Base-by-base conservation (phyloP, 495 filamentous ascomycete genomes). In the Aspergillus diversus region DNA sequence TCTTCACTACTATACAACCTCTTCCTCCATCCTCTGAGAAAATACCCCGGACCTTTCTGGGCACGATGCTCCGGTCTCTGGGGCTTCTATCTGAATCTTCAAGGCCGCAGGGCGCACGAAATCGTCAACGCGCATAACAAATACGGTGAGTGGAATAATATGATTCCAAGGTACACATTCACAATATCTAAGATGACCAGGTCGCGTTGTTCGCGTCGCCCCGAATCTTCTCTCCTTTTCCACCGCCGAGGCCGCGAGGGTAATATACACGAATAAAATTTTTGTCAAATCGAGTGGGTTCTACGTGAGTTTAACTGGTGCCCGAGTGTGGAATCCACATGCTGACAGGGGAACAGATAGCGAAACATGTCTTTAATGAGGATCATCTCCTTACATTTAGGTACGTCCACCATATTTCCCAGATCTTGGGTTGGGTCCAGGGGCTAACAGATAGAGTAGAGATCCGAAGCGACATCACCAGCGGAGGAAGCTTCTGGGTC, bases 161-260 rank as follows among this genome's bases (percentile, higher is more conserved):
- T 6, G 35, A 39, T 39, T 39, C 35, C 35, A 12, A 12, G 6
- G 35, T 39, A 39, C 35, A 39, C 35, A 12, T 6, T 39, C 6
- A 39, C 12, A 12, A 12, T 6, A 6, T 6, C 12, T 39, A 39
- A 39, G 12, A 39, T 7, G 8, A 13, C 13, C 37, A 39, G 37
- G 37, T 13, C 37, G 37, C 37, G 51, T 54, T 7, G 17, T 54
- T 31, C 51, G 51, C 8, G 13, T 54, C 8, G 51, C 27, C 4
- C 51, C 51, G 9, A 54, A 54, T 54, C 27, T 33, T 33, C 33
- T 54, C 7, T 54, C 51, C 0, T 54, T 54, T 33, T 31, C 51
- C 6, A 33, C 31, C 8, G 17, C 51, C 13, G 51, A 13, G 4
- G 51, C 51, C 31, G 51, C 33, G 51, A 31, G 51, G 12, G 21